Evolutionary conservation across 148 eudicot species (phyloP).

Genomic region (Suaeda aralocaspica): DNA sequence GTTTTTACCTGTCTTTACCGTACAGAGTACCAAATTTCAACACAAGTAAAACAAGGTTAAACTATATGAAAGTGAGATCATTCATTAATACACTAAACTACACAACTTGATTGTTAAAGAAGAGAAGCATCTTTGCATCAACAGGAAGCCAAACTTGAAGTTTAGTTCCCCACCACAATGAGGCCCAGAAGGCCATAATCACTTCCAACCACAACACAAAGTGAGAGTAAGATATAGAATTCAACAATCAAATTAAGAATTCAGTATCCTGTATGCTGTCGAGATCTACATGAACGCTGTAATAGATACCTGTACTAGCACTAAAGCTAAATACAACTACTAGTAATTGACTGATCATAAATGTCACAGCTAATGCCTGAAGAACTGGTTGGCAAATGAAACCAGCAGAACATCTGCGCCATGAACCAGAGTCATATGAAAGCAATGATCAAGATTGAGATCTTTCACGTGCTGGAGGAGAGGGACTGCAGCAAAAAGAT

Average conservation of each 20-base stretch:
- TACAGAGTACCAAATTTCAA: no score
- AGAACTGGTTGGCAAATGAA: background rate
- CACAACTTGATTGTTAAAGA: no score
- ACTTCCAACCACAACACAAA: no score
- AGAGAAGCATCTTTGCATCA: no score
- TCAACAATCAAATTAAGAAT: conserved; percentile 14
- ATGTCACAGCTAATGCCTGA: background rate
- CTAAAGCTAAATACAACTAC: conserved; percentile 4
- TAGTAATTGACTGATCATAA: background rate
- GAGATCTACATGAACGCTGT: conserved; percentile 2
- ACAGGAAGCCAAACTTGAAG: no score
- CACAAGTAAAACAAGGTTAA: no score
- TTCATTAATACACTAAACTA: no score
- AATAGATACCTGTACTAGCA: conserved; percentile 22
- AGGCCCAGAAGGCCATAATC: no score
- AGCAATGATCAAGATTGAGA: conserved; percentile 29
- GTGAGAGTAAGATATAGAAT: background rate
- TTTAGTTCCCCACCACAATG: no score
- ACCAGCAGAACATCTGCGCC: background rate
- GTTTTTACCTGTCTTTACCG: no score
- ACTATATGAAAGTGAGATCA: no score
- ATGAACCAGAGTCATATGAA: background rate
- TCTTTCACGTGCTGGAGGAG: conserved; percentile 38
- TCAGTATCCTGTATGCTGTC: background rate
- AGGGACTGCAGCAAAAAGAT: conserved; percentile 30